A percentile compares a stretch with the other conserved stretches of the same genome.
These are phyloP conservation scores for Cucumis hystrix DNA, from an alignment of 306 rosid genomes.

Conservation along the genomic window DNA sequence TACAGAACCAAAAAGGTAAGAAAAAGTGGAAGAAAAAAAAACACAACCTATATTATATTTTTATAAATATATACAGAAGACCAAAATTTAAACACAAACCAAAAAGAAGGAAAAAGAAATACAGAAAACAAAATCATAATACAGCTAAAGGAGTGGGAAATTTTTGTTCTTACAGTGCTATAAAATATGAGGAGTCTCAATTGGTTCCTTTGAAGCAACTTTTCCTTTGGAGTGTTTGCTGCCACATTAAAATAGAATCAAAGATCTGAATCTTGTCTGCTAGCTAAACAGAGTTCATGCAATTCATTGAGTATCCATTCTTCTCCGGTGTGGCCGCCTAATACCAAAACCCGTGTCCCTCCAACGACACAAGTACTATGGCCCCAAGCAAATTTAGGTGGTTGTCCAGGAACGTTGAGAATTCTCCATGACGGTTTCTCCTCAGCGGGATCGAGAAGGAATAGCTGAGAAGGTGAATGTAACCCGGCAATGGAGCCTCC, in stretches of 20 bases:
- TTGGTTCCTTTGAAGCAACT: not conserved
- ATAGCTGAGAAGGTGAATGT: slow-evolving; percentile 94
- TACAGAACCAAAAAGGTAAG: not conserved
- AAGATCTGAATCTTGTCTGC: slow-evolving; percentile 58
- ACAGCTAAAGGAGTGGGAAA: not conserved
- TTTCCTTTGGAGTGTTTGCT: not conserved
- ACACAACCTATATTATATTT: not conserved
- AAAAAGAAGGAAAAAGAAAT: not conserved
- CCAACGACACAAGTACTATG: slow-evolving; percentile 97
- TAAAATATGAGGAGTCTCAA: not conserved
- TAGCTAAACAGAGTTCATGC: slow-evolving; percentile 89
- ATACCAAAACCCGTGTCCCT: slow-evolving; percentile 83
- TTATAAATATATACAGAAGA: slow-evolving; percentile 3
- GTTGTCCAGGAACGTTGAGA: slow-evolving; percentile 86
- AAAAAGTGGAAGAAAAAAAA: not conserved
- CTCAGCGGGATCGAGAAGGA: slow-evolving; percentile 89
- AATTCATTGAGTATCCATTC: slow-evolving; percentile 96
- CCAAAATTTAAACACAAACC: not conserved
- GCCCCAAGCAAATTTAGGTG: slow-evolving; percentile 97
- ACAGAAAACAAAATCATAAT: not conserved
- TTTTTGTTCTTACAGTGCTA: slow-evolving; percentile 1
- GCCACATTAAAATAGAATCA: slow-evolving; percentile 7
- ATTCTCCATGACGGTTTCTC: slow-evolving; percentile 98
- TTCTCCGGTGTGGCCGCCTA: slow-evolving; percentile 94
- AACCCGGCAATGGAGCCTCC: slow-evolving; percentile 94